phyloP scores from a whole-genome alignment of 2,329 filamentous ascomycete species.

The Epichloe uncinata region DNA sequence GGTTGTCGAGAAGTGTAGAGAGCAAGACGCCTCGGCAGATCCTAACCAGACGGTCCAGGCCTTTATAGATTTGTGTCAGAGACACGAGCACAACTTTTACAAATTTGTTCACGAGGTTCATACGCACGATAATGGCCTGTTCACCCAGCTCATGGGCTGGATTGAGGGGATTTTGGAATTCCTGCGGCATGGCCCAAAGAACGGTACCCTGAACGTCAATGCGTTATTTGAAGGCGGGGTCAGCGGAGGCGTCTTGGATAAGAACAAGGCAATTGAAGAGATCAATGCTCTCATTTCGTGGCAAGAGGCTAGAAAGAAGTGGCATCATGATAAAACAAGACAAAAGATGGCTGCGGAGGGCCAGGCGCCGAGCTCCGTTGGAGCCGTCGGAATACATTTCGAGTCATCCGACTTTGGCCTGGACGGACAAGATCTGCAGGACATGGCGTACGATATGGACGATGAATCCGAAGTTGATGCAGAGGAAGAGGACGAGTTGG shows the following conservation, averaged over 20 bases:
- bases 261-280: conserved; percentile 58
- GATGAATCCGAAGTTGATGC: conserved; percentile 53
- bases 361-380: conserved; percentile 31
- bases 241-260: conserved; percentile 54
- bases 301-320: conserved; percentile 93
- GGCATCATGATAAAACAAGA: conserved; percentile 93
- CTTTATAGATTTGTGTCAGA: conserved; percentile 91
- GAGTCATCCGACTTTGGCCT: conserved; percentile 79
- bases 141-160: conserved; percentile 94
- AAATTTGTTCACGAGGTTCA: conserved; percentile 99
- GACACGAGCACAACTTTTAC: conserved; percentile 90
- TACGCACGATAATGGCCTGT: conserved; percentile 89
- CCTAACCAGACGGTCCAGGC: conserved; percentile 97
- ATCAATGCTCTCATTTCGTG: conserved; percentile 79
- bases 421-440: conserved; percentile 72
- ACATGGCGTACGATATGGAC: conserved; percentile 68
- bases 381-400: conserved; percentile 48
- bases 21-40: conserved; percentile 78
- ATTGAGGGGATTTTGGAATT: conserved; percentile 93
- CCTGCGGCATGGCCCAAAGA: conserved; percentile 70
- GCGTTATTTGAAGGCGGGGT: conserved; percentile 75
- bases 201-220: conserved; percentile 87
- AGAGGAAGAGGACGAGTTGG: conserved; percentile 64
- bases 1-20: conserved; percentile 52
- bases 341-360: conserved; percentile 95